phyloP scores from a whole-genome alignment of 1,284 basidiomycete species.

The Amylostereum areolatum region DNA sequence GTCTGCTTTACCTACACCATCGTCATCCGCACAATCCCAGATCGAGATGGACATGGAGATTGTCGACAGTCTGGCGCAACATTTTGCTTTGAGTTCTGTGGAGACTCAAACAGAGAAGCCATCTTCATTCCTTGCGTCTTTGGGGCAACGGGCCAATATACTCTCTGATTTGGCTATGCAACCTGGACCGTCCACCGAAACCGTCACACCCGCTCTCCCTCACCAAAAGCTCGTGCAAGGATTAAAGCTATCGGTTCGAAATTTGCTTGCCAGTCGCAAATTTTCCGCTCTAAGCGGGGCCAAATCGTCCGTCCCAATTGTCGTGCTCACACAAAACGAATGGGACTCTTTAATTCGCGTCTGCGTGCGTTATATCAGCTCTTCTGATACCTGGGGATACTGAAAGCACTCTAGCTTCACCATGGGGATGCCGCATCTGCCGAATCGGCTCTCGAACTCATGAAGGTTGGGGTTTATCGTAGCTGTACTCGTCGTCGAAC shows the following conservation, averaged over 20 bases:
- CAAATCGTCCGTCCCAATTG: no score
- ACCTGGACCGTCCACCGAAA: no score
- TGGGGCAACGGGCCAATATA: no score
- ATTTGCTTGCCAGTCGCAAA: no score
- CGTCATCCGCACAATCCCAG: neutral
- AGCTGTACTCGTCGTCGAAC: neutral
- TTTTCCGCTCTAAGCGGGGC: no score
- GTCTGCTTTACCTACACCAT: neutral
- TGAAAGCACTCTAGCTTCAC: conserved; percentile 17
- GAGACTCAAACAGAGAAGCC: no score
- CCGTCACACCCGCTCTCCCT: no score
- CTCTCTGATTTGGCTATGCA: no score
- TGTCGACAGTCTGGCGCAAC: conserved; percentile 1
- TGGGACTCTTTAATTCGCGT: conserved; percentile 42
- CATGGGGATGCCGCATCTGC: conserved; percentile 28
- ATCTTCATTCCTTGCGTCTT: no score
- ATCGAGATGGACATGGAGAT: conserved; percentile 3
- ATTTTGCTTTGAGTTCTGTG: no score
- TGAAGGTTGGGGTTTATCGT: conserved; percentile 40
- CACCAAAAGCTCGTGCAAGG: no score
- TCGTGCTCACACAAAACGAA: conserved; percentile 26
- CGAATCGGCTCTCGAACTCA: conserved; percentile 30
- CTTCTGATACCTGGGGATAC: neutral
- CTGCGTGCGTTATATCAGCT: conserved; percentile 22
- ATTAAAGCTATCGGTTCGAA: no score